Evolutionary conservation across 1,284 basidiomycete genomes (phyloP).

Genomic region (Leccinum pachyderme): DNA sequence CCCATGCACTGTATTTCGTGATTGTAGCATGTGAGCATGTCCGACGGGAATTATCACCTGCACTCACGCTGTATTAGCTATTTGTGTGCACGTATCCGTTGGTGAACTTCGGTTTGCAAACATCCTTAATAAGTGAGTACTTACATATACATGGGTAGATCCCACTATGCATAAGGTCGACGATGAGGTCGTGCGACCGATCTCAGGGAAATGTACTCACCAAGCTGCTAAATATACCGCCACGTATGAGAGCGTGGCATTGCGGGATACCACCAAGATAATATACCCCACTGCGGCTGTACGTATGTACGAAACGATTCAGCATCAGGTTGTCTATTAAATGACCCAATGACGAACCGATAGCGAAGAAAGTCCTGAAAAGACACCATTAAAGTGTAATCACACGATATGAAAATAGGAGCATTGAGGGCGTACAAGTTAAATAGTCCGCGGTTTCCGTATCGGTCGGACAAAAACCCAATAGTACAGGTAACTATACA

Average conservation of each 20-base stretch:
- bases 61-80: constrained; percentile 63
- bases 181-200: constrained; percentile 4
- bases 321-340: not conserved
- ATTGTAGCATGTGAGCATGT: constrained; percentile 3
- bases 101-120: not conserved
- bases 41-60: not conserved
- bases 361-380: constrained; percentile 33
- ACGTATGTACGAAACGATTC: constrained; percentile 3
- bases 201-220: constrained; percentile 32
- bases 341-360: constrained; percentile 35
- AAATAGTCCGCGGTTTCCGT: constrained; percentile 57
- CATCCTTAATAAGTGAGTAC: constrained; percentile 24
- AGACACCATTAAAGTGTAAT: constrained; percentile 1
- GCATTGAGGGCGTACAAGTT: constrained; percentile 50
- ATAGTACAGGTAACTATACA: constrained; percentile 63
- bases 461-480: constrained; percentile 60
- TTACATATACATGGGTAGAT: constrained; percentile 70
- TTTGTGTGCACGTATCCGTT: not conserved
- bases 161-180: constrained; percentile 40
- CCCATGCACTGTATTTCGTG: constrained; percentile 49
- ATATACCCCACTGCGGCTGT: constrained; percentile 58
- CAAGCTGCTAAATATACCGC: constrained; percentile 67
- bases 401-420: not conserved
- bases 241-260: constrained; percentile 63
- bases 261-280: constrained; percentile 62